Conservation (phyloP, 192 early-diverging fungal genomes). For the Pilobolus umbonatus region DNA sequence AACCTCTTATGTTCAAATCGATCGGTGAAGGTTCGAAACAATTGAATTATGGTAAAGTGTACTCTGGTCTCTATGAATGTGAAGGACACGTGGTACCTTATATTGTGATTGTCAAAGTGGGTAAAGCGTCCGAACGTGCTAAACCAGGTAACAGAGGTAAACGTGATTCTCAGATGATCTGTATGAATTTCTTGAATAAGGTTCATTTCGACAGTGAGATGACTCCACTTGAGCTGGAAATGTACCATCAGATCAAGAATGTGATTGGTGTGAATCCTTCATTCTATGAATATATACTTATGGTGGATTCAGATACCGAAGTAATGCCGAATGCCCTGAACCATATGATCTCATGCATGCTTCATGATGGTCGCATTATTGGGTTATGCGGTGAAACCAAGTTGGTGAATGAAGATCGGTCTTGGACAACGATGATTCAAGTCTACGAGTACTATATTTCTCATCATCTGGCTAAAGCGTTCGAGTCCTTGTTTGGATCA, state of each 20-base stretch:
- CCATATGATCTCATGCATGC: constrained; percentile 85
- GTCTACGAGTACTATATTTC: constrained; percentile 99
- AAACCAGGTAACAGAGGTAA: constrained; percentile 96
- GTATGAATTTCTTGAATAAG: constrained; percentile 97
- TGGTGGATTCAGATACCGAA: constrained; percentile 98
- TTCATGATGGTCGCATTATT: constrained; percentile 86
- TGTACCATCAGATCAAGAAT: constrained; percentile 99
- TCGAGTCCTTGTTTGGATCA: constrained; percentile 95
- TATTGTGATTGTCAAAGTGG: constrained; percentile 91
- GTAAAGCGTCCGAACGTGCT: constrained; percentile 76
- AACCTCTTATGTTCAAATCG: constrained; percentile 81
- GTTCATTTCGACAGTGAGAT: constrained; percentile 93
- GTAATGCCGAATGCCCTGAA: constrained; percentile 88
- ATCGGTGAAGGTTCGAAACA: constrained; percentile 91
- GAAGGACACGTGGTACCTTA: constrained; percentile 95
- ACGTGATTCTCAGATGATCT: constrained; percentile 96
- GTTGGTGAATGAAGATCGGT: constrained; percentile 87
- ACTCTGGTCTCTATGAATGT: constrained; percentile 91
- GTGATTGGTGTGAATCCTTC: constrained; percentile 96
- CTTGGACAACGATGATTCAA: constrained; percentile 98
- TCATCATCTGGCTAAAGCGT: constrained; percentile 95
- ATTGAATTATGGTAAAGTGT: constrained; percentile 94
- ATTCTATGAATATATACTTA: constrained; percentile 95
- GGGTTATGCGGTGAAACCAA: constrained; percentile 96
- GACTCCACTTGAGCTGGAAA: constrained; percentile 94